Evolutionary conservation across 1,284 basidiomycete genomes (phyloP), one percentile per base, ranked within the genome.

Genomic region (Schizophyllum amplum): DNA sequence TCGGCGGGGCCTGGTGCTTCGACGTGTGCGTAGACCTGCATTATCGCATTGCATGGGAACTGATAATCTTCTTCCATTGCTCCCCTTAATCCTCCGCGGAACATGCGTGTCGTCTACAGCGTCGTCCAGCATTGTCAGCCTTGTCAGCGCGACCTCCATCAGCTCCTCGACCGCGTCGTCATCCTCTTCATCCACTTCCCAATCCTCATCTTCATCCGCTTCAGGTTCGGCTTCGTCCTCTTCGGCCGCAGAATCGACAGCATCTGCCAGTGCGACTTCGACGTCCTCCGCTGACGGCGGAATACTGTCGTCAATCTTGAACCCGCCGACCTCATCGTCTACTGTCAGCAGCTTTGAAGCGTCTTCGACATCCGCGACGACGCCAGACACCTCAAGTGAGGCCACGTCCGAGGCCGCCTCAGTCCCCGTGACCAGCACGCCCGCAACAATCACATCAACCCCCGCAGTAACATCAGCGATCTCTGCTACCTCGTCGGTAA

Each of bases 311-410:
- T n/a, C n/a, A n/a, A n/a, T n/a, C n/a, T n/a, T n/a, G n/a, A n/a
- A n/a, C n/a, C n/a, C n/a, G n/a, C n/a, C n/a, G n/a, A n/a, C n/a
- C n/a, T n/a, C n/a, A n/a, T n/a, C n/a, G n/a, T n/a, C n/a, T n/a
- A n/a, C n/a, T n/a, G n/a, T n/a, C n/a, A n/a, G 42, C 42, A 46
- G 42, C 42, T 46, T 46, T 11, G 11, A 46, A 46, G 42, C 42
- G 11, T 11, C 11, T 46, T 11, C 11, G n/a, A n/a, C n/a, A 11
- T 63, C 20, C 62, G 59, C 50, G 17, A 59, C 61, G 23, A 21
- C 64, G 1, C 53, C 65, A 15, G 58, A 61, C 24, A 59, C 54
- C 4, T 17, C 62, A 11, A 51, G 65, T 1, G 54, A 62, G 23
- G 24, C 55, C 22, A 54, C 61, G 4, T 47, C 51, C 20, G 25